Base-by-base conservation (phyloP, 2,329 filamentous ascomycete genomes). In the Cryphonectria carpinicola region DNA sequence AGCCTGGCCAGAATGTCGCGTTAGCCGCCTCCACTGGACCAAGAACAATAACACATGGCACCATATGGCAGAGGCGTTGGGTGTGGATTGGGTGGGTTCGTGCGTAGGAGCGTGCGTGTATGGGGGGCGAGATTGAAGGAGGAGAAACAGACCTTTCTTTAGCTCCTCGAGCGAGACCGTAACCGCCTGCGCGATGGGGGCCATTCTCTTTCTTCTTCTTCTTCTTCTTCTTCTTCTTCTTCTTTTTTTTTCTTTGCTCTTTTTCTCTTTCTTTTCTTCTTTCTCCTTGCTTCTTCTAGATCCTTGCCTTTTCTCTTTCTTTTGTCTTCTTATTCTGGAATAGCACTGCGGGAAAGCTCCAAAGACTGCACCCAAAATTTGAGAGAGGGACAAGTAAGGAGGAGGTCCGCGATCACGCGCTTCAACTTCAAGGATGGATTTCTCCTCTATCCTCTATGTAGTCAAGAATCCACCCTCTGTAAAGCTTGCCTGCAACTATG, bases 141-240 rank as follows among this genome's bases (percentile, higher is more conserved):
- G 65, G n/a, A n/a, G n/a, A 41, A 62, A 64, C 71, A 49, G 28
- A 89, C 89, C 88, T 75, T 82, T 84, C 75, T 87, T 84, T 54
- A 91, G 83, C 73, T 91, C 88, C 39, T 86, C 78, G n/a, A 91
- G 81, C 58, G 87, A 90, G 25, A 91, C 88, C 0, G 88, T 87
- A 19, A 90, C 85, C 35, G 88, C 85, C 71, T 89, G 83, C 10
- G 87, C 87, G 72, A 83, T 78, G 64, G 83, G 79, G 22, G 82
- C 80, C 85, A 87, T 87, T 17, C 11, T 60, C 22, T 61, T 25
- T 22, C 5, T 43, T 8, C n/a, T 39, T 65, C 5, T 3, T 64
- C 7, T 58, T 17, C 3, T 0, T 39, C 3, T 32, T 87, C 8
- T 6, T 60, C 22, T 61, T 35, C 14, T 10, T 43, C 3, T 35